Evolutionary conservation across 768 basidiomycete species (phyloP).

Genomic region (Mycena galopus): DNA sequence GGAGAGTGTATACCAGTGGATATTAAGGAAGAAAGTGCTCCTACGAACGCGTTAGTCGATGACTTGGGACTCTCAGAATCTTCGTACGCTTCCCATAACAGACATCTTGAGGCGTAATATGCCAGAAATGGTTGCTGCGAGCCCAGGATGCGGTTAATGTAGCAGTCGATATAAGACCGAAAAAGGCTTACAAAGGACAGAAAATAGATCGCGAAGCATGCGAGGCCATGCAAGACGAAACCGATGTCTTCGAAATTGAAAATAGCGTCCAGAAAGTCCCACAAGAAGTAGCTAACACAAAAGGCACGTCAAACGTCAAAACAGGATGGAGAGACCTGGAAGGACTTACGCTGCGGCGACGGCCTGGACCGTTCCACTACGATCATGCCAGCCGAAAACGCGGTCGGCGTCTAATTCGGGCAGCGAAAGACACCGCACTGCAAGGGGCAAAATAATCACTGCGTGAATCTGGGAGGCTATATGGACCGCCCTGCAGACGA

Average conservation of each 20-base stretch:
- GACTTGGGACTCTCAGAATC: background rate
- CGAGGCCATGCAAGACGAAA: conserved; percentile 81
- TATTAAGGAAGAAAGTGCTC: conserved; percentile 90
- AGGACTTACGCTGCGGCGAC: conserved; percentile 73
- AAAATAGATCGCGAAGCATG: conserved; percentile 74
- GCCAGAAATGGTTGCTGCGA: conserved; percentile 83
- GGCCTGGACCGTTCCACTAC: conserved; percentile 69
- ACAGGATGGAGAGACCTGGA: background rate
- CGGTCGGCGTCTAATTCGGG: conserved; percentile 68
- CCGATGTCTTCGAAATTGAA: conserved; percentile 78
- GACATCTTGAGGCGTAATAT: conserved; percentile 82
- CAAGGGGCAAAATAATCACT: conserved; percentile 73
- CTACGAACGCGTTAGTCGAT: conserved; percentile 45
- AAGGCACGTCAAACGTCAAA: conserved; percentile 9
- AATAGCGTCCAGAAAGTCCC: conserved; percentile 83
- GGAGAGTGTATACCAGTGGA: conserved; percentile 73
- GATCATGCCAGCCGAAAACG: conserved; percentile 81
- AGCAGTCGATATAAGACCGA: conserved; percentile 17
- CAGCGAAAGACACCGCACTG: conserved; percentile 64
- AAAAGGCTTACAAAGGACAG: conserved; percentile 73
- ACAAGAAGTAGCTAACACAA: conserved; percentile 89
- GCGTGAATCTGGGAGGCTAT: conserved; percentile 83
- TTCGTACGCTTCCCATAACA: conserved; percentile 84
- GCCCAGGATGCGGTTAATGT: background rate
- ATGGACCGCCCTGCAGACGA: conserved; percentile 70